Evolutionary conservation across 2,329 filamentous ascomycete species (phyloP).

Genomic region (Hypoxylon sp.): DNA sequence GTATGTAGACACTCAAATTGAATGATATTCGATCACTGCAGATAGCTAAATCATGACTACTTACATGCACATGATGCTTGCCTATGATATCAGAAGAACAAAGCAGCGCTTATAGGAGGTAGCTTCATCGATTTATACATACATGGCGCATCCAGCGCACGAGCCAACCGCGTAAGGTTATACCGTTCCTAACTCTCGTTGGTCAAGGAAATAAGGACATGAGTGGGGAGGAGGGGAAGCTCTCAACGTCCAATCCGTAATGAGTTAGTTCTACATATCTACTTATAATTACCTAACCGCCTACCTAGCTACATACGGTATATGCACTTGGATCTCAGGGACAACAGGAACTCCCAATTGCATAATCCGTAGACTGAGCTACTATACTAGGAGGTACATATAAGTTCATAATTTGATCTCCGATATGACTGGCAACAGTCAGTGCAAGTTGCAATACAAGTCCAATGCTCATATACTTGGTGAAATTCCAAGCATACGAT

Average conservation of each 20-base stretch:
- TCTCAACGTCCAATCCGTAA: constrained; percentile 9
- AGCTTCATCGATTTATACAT: not conserved
- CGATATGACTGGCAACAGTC: no score
- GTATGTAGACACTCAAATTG: not conserved
- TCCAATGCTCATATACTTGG: no score
- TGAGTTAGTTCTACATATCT: no score
- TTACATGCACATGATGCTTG: not conserved
- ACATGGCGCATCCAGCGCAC: not conserved
- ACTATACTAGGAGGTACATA: no score
- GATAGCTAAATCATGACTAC: not conserved
- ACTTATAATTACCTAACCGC: no score
- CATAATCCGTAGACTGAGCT: no score
- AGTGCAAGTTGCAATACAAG: no score
- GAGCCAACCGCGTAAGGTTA: constrained; percentile 12
- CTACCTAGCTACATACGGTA: no score
- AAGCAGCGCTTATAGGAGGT: not conserved
- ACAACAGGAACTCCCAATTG: not conserved
- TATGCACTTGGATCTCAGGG: no score
- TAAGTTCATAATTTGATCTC: no score
- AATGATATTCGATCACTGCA: not conserved
- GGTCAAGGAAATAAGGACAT: not conserved
- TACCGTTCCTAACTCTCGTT: constrained; percentile 18
- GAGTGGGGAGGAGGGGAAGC: constrained; percentile 14
- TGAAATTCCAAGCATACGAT: no score
- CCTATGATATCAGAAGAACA: not conserved